phyloP scores from a whole-genome alignment of 768 basidiomycete genomes.

The Lentinula edodes region DNA sequence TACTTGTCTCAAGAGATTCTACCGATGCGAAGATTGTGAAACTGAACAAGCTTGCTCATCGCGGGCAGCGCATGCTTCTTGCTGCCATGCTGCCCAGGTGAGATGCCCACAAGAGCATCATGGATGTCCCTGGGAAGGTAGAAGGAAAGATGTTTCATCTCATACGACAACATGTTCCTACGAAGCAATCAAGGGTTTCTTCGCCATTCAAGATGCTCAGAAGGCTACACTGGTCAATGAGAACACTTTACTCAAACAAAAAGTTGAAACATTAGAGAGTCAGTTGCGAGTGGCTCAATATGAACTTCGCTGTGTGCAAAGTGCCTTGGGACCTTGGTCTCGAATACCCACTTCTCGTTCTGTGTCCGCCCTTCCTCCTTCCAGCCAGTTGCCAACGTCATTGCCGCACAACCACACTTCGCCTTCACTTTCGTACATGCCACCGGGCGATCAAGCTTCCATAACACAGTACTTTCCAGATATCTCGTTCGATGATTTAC shows the following conservation, averaged over 20 bases:
- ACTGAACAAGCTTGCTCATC: conserved; percentile 28
- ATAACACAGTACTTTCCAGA: conserved; percentile 16
- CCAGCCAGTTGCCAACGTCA: conserved; percentile 18
- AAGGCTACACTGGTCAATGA: conserved; percentile 49
- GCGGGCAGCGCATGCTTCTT: conserved; percentile 25
- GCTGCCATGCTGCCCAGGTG: conserved; percentile 33
- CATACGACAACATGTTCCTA: conserved; percentile 49
- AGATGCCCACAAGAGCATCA: conserved; percentile 39
- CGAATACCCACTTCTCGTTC: conserved; percentile 9
- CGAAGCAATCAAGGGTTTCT: conserved; percentile 57
- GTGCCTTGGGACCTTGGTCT: conserved; percentile 64
- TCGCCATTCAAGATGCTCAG: conserved; percentile 35
- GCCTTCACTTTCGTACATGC: conserved; percentile 1
- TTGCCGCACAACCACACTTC: conserved; percentile 19
- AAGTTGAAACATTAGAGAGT: conserved; percentile 54
- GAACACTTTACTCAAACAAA: conserved; percentile 56
- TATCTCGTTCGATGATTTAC: background rate
- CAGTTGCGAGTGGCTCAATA: conserved; percentile 42
- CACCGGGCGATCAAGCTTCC: conserved; percentile 9
- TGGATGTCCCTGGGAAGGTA: conserved; percentile 54
- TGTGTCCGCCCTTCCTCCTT: conserved; percentile 15
- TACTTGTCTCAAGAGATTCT: conserved; percentile 30
- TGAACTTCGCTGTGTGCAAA: conserved; percentile 52
- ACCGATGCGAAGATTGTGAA: conserved; percentile 36
- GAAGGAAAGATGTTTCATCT: conserved; percentile 26